Base-by-base conservation (phyloP, 257 asterid genomes). In the Primulina tabacum region DNA sequence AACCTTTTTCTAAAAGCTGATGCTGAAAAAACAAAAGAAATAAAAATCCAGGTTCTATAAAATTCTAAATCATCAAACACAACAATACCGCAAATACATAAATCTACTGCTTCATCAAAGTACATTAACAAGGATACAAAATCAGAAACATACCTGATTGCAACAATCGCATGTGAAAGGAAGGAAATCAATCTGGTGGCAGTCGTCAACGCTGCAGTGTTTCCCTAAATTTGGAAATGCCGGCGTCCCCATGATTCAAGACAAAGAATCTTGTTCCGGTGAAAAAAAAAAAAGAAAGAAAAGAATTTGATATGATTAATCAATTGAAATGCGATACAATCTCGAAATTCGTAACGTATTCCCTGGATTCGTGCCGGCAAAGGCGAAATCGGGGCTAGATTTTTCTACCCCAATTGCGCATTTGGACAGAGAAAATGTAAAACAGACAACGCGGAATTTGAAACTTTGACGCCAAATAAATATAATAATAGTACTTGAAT, bases 241-340 rank as follows among this genome's bases (percentile, higher is more conserved):
- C 21, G 57, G 57, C 29, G 99, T 94, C 64, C 99, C 99, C 99
- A 94, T 94, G 17, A 35, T 47, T 29, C 60, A 24, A 24, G 50
- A 67, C 52, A 55, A 18, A 55, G 60, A 8, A 60, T 56, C 47
- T 12, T 35, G 74, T 64, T 69, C 61, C 66, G 58, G 69, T 52
- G 69, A 29, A 32, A 63, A 76, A 21, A 43, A 28, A 62, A n/a
- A n/a, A n/a, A 43, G 52, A 21, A 26, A 63, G 73, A 21, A 43
- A 28, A 62, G 56, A 59, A 16, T 52, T 30, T 0, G 67, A 66
- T 5, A 55, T 70, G 40, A n/a, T 17, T 68, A 50, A 58, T n/a
- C 33, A 71, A 67, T 71, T 65, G 69, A 79, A 20, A 71, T 4
- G 34, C 33, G 52, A 28, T 18, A 38, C 14, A 37, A 43, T 2